Conservation (phyloP, 208 protist species). For the Crithidia acanthocephali region DNA sequence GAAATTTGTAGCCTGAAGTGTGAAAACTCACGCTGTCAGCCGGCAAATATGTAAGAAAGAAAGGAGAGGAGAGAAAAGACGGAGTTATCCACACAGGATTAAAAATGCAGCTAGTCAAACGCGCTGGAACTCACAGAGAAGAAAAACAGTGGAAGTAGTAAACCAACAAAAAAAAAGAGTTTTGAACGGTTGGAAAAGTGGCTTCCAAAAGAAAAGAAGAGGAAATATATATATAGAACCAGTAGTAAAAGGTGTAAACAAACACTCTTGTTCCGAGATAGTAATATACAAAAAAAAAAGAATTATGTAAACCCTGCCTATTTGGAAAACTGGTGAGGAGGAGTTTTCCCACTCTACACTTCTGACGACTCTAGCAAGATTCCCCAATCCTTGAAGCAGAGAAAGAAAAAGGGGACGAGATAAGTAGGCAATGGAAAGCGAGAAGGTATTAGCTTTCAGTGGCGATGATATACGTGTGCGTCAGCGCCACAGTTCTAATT, state of each 20-base stretch:
- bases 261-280: neutral
- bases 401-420: neutral
- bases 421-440: neutral
- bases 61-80: neutral
- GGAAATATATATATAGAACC: neutral
- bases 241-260: too few species aligned
- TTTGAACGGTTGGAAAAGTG: neutral
- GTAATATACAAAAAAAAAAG: neutral
- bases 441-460: neutral
- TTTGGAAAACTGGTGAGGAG: neutral
- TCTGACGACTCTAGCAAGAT: neutral
- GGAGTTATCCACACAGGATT: neutral
- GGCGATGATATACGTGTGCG: neutral
- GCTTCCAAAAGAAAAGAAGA: neutral
- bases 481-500: neutral
- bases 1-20: neutral
- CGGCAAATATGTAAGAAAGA: neutral
- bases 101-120: neutral
- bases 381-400: neutral
- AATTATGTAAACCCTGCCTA: too few species aligned
- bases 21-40: neutral
- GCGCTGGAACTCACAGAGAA: neutral
- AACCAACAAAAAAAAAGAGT: neutral
- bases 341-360: neutral
- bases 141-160: neutral